These are phyloP conservation scores for Clarireedia hainanense DNA, from an alignment of 2,329 filamentous ascomycete species.

Conservation along the genomic window DNA sequence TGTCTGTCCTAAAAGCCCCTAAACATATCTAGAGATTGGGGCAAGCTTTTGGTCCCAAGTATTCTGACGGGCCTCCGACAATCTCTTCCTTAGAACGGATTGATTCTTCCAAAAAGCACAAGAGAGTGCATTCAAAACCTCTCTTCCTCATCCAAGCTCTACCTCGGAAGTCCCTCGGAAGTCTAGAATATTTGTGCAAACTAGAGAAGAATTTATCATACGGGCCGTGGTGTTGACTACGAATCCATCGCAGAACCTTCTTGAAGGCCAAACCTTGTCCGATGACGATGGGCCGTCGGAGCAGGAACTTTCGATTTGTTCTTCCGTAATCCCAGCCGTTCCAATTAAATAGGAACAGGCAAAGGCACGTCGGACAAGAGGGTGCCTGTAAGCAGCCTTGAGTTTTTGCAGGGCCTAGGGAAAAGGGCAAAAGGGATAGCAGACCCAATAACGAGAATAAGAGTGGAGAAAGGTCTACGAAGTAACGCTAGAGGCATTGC, in stretches of 20 bases:
- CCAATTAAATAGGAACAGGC: background rate
- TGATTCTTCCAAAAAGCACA: background rate
- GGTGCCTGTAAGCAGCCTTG: background rate
- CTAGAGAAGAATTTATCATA: no score
- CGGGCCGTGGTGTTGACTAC: no score
- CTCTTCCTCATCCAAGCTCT: background rate
- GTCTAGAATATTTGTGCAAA: no score
- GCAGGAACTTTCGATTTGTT: slow-evolving; percentile 3
- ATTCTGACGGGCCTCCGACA: background rate
- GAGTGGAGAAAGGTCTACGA: background rate
- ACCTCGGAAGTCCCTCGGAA: no score
- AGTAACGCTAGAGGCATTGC: background rate
- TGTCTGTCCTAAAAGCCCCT: background rate
- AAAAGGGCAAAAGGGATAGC: background rate
- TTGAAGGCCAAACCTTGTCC: background rate
- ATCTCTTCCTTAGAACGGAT: background rate
- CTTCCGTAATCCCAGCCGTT: slow-evolving; percentile 7
- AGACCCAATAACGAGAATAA: background rate
- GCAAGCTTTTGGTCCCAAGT: background rate
- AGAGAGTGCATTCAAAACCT: background rate
- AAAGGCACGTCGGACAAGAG: background rate
- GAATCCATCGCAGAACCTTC: no score
- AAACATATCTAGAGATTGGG: background rate
- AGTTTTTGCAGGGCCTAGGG: background rate
- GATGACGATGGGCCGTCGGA: background rate